A percentile compares a stretch with the other conserved stretches of the same genome.
These are phyloP conservation scores for Penicillium sp. DNA, from an alignment of 2,329 filamentous ascomycete species.

Conservation along the genomic window DNA sequence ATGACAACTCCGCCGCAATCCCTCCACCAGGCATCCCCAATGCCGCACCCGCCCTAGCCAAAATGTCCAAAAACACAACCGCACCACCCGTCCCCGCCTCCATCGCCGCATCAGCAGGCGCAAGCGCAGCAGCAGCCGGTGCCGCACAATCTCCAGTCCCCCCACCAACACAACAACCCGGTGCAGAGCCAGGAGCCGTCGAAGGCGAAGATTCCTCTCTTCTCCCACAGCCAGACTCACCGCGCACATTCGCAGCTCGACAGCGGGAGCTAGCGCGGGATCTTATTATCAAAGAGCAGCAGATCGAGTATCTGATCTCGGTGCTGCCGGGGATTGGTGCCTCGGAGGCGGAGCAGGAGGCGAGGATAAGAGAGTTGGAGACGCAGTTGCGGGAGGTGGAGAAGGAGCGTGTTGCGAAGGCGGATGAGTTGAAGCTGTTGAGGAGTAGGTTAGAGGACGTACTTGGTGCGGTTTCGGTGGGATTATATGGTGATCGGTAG, in stretches of 20 bases:
- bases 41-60: slow-evolving; percentile 47
- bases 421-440: slow-evolving; percentile 50
- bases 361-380: slow-evolving; percentile 51
- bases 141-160: slow-evolving; percentile 30
- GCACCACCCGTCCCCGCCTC: slow-evolving; percentile 43
- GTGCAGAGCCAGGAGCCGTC: slow-evolving; percentile 20
- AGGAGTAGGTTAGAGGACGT: slow-evolving; percentile 51
- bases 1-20: slow-evolving; percentile 50
- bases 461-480: slow-evolving; percentile 48
- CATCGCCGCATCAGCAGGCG: slow-evolving; percentile 26
- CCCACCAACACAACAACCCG: slow-evolving; percentile 32
- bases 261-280: slow-evolving; percentile 57
- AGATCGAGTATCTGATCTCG: slow-evolving; percentile 57
- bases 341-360: slow-evolving; percentile 53
- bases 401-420: slow-evolving; percentile 49
- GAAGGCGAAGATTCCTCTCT: slow-evolving; percentile 38
- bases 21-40: slow-evolving; percentile 39
- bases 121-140: slow-evolving; percentile 23
- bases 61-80: slow-evolving; percentile 49
- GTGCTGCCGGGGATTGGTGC: slow-evolving; percentile 54
- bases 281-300: slow-evolving; percentile 57
- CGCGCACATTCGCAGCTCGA: slow-evolving; percentile 49
- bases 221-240: slow-evolving; percentile 49
- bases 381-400: slow-evolving; percentile 53
- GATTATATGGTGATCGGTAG: slow-evolving; percentile 40